These are phyloP conservation scores for Ambrosiella xylebori DNA, from an alignment of 2,329 filamentous ascomycete genomes.

Conservation along the genomic window DNA sequence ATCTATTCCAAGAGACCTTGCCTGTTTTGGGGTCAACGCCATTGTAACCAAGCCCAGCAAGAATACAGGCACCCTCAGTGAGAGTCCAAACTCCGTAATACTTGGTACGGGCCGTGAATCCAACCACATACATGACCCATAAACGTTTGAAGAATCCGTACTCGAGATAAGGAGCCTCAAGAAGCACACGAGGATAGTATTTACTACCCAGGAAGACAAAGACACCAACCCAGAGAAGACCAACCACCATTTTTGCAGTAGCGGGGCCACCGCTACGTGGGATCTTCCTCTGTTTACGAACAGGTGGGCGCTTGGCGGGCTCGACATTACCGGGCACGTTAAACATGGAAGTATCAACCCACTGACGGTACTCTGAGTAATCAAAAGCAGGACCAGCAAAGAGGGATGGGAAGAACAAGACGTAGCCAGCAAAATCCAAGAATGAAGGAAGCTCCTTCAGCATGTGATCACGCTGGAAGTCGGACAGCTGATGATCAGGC, in stretches of 20 bases:
- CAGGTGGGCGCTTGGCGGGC: constrained; percentile 67
- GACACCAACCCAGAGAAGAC: constrained; percentile 60
- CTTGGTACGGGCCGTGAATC: constrained; percentile 67
- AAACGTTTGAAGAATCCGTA: constrained; percentile 56
- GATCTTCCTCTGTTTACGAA: constrained; percentile 78
- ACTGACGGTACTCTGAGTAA: constrained; percentile 77
- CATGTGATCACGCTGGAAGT: constrained; percentile 69
- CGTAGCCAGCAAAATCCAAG: constrained; percentile 74
- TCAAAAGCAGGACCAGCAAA: constrained; percentile 88
- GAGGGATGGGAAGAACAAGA: constrained; percentile 86
- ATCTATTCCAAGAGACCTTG: constrained; percentile 70
- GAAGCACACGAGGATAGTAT: constrained; percentile 47
- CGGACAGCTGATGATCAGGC: constrained; percentile 61
- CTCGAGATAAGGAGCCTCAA: constrained; percentile 47
- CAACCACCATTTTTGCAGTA: constrained; percentile 53
- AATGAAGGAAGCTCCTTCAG: constrained; percentile 56
- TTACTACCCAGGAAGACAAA: constrained; percentile 57
- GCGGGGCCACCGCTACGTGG: constrained; percentile 81
- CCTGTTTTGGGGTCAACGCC: constrained; percentile 73
- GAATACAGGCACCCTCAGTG: constrained; percentile 85
- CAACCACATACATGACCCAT: constrained; percentile 69
- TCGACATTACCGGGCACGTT: constrained; percentile 68
- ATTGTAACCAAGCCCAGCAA: constrained; percentile 86
- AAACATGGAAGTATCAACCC: constrained; percentile 92
- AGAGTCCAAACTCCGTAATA: constrained; percentile 95